Evolutionary conservation across 2,329 filamentous ascomycete species (phyloP).

Genomic region (Karstenula rhodostoma): DNA sequence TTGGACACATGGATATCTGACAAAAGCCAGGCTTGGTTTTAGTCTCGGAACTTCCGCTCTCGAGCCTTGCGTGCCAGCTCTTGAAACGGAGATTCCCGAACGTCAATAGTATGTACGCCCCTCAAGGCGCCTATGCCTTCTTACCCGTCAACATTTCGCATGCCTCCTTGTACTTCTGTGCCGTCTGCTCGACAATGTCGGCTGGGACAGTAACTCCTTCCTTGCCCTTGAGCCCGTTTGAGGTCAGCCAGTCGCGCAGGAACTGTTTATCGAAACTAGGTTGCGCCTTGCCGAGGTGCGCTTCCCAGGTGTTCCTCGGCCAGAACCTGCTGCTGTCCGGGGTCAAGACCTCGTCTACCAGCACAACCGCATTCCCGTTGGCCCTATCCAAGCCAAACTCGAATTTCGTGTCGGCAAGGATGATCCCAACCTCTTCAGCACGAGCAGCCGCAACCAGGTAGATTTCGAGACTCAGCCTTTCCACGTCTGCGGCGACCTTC

Average conservation of each 20-base stretch:
- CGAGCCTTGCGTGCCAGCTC: not conserved
- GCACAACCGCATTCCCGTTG: constrained; percentile 70
- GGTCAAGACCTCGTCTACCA: constrained; percentile 86
- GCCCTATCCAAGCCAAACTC: constrained; percentile 73
- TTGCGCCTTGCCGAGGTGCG: constrained; percentile 72
- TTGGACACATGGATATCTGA: not conserved
- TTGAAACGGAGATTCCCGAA: not conserved
- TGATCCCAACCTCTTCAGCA: constrained; percentile 71
- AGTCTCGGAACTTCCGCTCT: not conserved
- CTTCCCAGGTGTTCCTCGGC: constrained; percentile 74
- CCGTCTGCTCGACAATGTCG: constrained; percentile 74
- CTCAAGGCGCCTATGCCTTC: not conserved
- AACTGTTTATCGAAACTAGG: constrained; percentile 83
- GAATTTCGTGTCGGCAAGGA: constrained; percentile 81
- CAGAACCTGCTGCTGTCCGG: constrained; percentile 83
- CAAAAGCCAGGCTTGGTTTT: not conserved
- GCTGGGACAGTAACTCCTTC: constrained; percentile 75
- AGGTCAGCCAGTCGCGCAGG: constrained; percentile 81
- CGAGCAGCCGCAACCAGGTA: constrained; percentile 72
- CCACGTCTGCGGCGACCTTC: constrained; percentile 69
- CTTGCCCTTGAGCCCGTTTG: constrained; percentile 76
- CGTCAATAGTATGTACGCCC: not conserved
- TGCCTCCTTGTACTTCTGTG: constrained; percentile 77
- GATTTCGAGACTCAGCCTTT: constrained; percentile 69
- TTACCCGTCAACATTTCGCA: constrained; percentile 72